Evolutionary conservation across 2,329 filamentous ascomycete species (phyloP), one percentile per base, ranked within the genome.

Genomic region (Diplodia seriata): DNA sequence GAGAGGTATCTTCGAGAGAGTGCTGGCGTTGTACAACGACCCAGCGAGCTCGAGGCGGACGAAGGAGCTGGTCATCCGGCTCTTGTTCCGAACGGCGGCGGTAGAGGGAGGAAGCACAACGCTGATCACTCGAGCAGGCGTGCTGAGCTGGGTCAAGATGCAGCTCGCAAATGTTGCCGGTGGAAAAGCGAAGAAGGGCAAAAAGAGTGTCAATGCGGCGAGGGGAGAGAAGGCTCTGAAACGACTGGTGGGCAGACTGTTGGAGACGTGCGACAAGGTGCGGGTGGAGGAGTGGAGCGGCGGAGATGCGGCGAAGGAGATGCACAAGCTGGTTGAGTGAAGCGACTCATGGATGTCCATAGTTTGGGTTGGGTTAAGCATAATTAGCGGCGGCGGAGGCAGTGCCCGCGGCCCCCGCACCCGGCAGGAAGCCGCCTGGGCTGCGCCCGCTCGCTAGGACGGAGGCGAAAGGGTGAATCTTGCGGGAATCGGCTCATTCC

Each of bases 21-120:
- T 95, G 1, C 83, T 95, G 54, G 86, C 87, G 0, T 80, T 93
- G 26, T 92, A 89, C 65, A 84, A 84, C 40, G 91, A 90, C 53
- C 87, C 90, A 0, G 89, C 88, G 66, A 84, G 91, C 69, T 83
- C 86, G 3, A 78, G 83, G 20, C 82, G 84, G 18, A 81, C 90
- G 18, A 87, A 88, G 68, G 87, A 86, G 65, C 87, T 89, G 75
- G 84, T 95, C 26, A 72, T 88, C 14, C 82, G 84, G 69, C 71
- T 89, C 15, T 69, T 96, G 18, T 90, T 89, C 73, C 85, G 90
- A 50, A 88, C 89, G 2, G 89, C 88, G 0, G 85, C 84, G 55
- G 86, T 94, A 38, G 85, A 89, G 36, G 89, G 86, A 1, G 93
- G 91, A 0, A 92, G 91, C 77, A 91, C 89, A 4, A 94, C 91